Conservation (phyloP, 768 basidiomycete species). For the Suillus occidentalis region DNA sequence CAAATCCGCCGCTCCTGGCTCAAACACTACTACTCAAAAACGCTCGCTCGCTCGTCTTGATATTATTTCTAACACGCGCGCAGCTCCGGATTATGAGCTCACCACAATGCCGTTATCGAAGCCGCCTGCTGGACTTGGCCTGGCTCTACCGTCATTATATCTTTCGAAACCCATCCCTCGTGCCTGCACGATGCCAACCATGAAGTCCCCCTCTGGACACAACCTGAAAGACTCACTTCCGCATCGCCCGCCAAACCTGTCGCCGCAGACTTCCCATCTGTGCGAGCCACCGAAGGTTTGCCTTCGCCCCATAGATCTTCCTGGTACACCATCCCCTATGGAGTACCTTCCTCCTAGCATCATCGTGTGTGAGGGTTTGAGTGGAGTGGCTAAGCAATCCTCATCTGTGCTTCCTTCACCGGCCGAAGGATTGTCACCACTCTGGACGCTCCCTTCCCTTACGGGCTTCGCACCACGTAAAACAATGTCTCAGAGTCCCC, state of each 20-base stretch:
- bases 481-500: background rate
- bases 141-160: slow-evolving; percentile 28
- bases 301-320: background rate
- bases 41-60: background rate
- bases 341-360: slow-evolving; percentile 14
- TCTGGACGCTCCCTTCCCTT: background rate
- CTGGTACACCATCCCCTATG: slow-evolving; percentile 20
- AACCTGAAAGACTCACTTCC: slow-evolving; percentile 8
- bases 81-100: slow-evolving; percentile 14
- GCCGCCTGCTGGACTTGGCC: slow-evolving; percentile 23
- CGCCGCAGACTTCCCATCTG: background rate
- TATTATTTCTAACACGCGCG: background rate
- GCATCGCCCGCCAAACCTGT: background rate
- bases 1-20: background rate
- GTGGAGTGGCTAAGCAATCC: background rate
- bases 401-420: background rate
- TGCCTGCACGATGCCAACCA: slow-evolving; percentile 19
- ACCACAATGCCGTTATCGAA: slow-evolving; percentile 6
- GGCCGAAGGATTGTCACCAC: background rate
- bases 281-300: background rate
- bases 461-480: background rate
- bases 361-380: background rate
- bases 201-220: background rate
- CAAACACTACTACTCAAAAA: background rate
- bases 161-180: slow-evolving; percentile 12